These are phyloP conservation scores for Candida palmyrensis DNA, from an alignment of 805 yeast genomes.

Conservation along the genomic window DNA sequence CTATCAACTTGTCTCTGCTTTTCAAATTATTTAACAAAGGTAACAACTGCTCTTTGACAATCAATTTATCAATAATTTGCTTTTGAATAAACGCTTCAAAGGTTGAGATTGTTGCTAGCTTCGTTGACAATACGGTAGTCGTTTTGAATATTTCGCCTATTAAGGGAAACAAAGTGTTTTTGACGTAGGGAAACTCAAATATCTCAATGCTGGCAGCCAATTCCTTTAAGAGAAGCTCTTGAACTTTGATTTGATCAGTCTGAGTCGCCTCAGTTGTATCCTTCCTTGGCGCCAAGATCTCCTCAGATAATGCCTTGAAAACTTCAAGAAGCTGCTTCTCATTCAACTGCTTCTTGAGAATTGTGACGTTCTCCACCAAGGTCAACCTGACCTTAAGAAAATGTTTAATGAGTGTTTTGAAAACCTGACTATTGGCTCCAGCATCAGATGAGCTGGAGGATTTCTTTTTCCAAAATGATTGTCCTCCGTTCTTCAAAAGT, in stretches of 20 bases:
- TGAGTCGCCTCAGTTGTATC: constrained; percentile 23
- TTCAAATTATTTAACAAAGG: constrained; percentile 74
- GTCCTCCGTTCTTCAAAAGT: constrained; percentile 23
- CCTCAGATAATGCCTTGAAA: constrained; percentile 41
- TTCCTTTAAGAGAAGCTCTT: constrained; percentile 47
- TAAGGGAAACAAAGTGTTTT: constrained; percentile 70
- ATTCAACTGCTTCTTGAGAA: constrained; percentile 45
- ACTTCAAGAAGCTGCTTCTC: constrained; percentile 47
- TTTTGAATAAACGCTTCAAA: constrained; percentile 53
- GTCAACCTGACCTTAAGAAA: constrained; percentile 29
- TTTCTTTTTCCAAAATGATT: constrained; percentile 12
- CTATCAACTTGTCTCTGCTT: constrained; percentile 66
- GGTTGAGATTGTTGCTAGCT: constrained; percentile 58
- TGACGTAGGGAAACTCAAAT: constrained; percentile 65
- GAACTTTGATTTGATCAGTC: constrained; percentile 34
- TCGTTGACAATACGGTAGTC: constrained; percentile 79
- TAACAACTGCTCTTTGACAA: constrained; percentile 72
- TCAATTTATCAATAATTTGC: constrained; percentile 63
- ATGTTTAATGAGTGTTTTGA: constrained; percentile 22
- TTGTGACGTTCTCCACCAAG: constrained; percentile 40
- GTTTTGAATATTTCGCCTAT: constrained; percentile 71
- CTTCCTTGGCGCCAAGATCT: constrained; percentile 21
- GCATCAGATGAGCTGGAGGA: constrained; percentile 8
- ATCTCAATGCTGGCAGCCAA: constrained; percentile 37
- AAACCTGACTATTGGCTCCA: constrained; percentile 11